A percentile compares a stretch with the other conserved stretches of the same genome.
Evolutionary conservation across 345 rosid genomes (phyloP).

Genomic region (Clausena lansium): DNA sequence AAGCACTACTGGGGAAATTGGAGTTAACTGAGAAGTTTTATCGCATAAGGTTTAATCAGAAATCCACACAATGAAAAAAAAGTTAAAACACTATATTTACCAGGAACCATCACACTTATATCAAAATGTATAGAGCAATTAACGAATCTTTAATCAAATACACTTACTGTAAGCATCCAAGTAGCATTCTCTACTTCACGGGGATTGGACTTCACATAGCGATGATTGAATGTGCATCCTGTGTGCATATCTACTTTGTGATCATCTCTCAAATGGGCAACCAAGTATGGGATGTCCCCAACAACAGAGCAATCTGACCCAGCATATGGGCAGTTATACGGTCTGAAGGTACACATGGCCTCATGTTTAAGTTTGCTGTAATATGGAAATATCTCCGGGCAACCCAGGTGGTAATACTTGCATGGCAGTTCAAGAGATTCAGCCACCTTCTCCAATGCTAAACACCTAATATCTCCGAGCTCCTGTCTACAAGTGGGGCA

Average conservation of each 20-base stretch:
- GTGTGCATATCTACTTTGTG: slow-evolving; percentile 86
- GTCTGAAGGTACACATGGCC: slow-evolving; percentile 65
- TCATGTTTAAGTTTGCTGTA: slow-evolving; percentile 81
- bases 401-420: slow-evolving; percentile 66
- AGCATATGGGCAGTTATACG: slow-evolving; percentile 76
- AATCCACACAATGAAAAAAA: background rate
- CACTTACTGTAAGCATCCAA: slow-evolving; percentile 50
- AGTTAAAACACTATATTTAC: background rate
- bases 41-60: background rate
- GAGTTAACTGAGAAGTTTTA: background rate
- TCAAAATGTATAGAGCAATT: background rate
- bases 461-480: slow-evolving; percentile 80
- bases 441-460: slow-evolving; percentile 77
- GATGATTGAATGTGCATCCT: slow-evolving; percentile 77
- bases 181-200: slow-evolving; percentile 85
- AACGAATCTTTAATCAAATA: background rate
- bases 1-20: too few relatives aligned
- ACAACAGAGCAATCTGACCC: slow-evolving; percentile 66
- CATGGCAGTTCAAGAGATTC: slow-evolving; percentile 83
- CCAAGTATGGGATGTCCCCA: slow-evolving; percentile 72
- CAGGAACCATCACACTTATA: background rate
- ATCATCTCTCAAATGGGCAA: slow-evolving; percentile 72
- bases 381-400: slow-evolving; percentile 80
- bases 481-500: slow-evolving; percentile 82
- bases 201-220: slow-evolving; percentile 76